phyloP scores from a whole-genome alignment of 805 yeast species.

The Metschnikowia kunwiensis region DNA sequence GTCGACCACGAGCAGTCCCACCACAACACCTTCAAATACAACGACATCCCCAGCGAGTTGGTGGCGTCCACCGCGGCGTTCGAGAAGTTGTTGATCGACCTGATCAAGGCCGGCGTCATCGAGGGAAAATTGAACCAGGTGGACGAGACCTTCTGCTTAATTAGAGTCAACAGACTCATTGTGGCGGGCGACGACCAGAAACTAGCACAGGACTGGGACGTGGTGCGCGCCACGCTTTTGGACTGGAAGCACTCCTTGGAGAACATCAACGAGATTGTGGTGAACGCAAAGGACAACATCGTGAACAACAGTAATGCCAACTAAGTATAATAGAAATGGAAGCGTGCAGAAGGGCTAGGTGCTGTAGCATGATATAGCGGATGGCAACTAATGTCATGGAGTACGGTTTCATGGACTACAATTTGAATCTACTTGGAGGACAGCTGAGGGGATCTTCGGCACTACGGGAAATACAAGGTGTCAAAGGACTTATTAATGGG shows the following conservation, averaged over 20 bases:
- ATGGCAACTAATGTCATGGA: too few relatives aligned
- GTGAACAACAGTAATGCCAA: slow-evolving; percentile 25
- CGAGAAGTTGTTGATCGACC: slow-evolving; percentile 39
- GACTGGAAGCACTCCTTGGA: slow-evolving; percentile 41
- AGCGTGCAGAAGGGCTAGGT: too few relatives aligned
- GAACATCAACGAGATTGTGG: slow-evolving; percentile 41
- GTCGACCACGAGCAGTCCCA: slow-evolving; percentile 24
- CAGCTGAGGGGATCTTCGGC: too few relatives aligned
- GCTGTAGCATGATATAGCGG: too few relatives aligned
- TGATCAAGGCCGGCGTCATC: slow-evolving; percentile 42
- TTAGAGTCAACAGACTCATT: slow-evolving; percentile 39
- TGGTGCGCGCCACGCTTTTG: slow-evolving; percentile 32
- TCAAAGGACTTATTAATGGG: too few relatives aligned
- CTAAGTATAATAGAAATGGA: slow-evolving; percentile 13
- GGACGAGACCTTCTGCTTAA: slow-evolving; percentile 38
- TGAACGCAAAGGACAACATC: slow-evolving; percentile 42
- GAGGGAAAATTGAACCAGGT: slow-evolving; percentile 47
- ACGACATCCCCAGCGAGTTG: slow-evolving; percentile 33
- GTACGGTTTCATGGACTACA: too few relatives aligned
- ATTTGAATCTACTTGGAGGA: too few relatives aligned
- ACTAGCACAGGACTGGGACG: slow-evolving; percentile 34
- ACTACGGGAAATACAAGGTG: too few relatives aligned
- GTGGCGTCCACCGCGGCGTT: slow-evolving; percentile 31
- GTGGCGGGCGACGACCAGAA: slow-evolving; percentile 36
- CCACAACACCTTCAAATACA: slow-evolving; percentile 31